Evolutionary conservation across 768 basidiomycete genomes (phyloP), one percentile per base, ranked within the genome.

Genomic region (Xerocomellus amylosporus): DNA sequence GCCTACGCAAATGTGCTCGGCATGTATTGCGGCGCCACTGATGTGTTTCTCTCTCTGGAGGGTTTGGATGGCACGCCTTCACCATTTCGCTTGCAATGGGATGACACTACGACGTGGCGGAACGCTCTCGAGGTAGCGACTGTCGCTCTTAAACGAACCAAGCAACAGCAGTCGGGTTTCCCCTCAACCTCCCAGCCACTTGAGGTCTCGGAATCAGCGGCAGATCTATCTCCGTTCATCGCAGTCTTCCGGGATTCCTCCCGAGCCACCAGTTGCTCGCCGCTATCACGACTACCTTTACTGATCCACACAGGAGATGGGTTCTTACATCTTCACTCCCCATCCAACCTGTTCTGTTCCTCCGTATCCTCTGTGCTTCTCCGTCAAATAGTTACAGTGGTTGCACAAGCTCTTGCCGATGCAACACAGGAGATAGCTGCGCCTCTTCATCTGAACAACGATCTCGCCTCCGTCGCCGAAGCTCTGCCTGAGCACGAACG

Each of bases 1-100:
- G 64, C 66, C 15, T 67, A 64, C 42, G 54, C 54, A 19, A 50
- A 55, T 6, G 10, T 64, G 33, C 58, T 67, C 15, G 65, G 66
- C 41, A 46, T 55, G 49, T 70, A 67, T 46, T 68, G 56, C 26
- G 60, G 53, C 30, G 46, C 31, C 15, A 53, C 51, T 0, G 65
- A 67, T 49, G 49, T 67, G 2, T 56, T 70, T 24, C 20, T 67
- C 19, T 58, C 68, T 13, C 30, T 63, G 39, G 45, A 53, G 31
- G 7, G 45, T 34, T 46, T 53, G 15, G 45, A 52, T 37, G 47
- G 13, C 39, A 14, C 20, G 26, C 37, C 47, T 24, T 39, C 46
- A 14, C 56, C 60, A 30, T 46, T 58, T 51, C 64, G 54, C 5
- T 31, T 65, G 12, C 31, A 22, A 20, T 65, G 66, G 64, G 51